phyloP scores from a whole-genome alignment of 1,284 basidiomycete species.

The Gymnopus androsaceus region DNA sequence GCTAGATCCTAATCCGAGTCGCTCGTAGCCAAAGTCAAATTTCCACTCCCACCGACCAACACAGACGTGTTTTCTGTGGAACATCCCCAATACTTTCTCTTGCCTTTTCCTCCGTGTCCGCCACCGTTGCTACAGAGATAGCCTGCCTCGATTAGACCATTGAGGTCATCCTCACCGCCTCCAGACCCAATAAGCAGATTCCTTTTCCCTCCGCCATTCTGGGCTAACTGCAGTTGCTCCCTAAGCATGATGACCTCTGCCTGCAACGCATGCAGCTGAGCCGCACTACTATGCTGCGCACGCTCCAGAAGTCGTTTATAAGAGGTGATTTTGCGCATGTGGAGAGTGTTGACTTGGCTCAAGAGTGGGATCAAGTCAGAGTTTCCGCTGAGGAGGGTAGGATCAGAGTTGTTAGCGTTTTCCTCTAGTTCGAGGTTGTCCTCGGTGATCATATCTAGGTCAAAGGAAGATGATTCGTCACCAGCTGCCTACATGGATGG shows the following conservation, averaged over 20 bases:
- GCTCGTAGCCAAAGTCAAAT: slow-evolving; percentile 1
- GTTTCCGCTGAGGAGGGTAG: neutral
- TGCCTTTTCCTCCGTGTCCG: slow-evolving; percentile 23
- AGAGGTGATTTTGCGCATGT: slow-evolving; percentile 45
- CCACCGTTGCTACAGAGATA: slow-evolving; percentile 15
- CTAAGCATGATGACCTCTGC: slow-evolving; percentile 15
- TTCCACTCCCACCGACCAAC: neutral
- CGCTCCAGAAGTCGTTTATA: slow-evolving; percentile 62
- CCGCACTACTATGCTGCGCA: slow-evolving; percentile 41
- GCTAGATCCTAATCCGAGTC: slow-evolving; percentile 3
- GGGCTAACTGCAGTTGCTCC: slow-evolving; percentile 2
- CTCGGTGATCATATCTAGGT: slow-evolving; percentile 71
- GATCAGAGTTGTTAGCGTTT: slow-evolving; percentile 48
- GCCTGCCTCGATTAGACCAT: neutral
- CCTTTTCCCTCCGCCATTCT: neutral
- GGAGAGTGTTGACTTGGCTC: slow-evolving; percentile 13
- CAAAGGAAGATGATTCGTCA: too few species aligned
- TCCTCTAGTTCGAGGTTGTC: too few species aligned
- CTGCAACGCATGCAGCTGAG: slow-evolving; percentile 18
- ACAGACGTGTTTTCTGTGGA: neutral
- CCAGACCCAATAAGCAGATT: slow-evolving; percentile 1
- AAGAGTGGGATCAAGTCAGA: slow-evolving; percentile 10
- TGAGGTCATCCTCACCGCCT: neutral
- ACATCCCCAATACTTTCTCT: slow-evolving; percentile 15
- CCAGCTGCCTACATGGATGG: too few species aligned